Conservation (phyloP, 352 stramenopile species). For the Phytophthora gonapodyides region DNA sequence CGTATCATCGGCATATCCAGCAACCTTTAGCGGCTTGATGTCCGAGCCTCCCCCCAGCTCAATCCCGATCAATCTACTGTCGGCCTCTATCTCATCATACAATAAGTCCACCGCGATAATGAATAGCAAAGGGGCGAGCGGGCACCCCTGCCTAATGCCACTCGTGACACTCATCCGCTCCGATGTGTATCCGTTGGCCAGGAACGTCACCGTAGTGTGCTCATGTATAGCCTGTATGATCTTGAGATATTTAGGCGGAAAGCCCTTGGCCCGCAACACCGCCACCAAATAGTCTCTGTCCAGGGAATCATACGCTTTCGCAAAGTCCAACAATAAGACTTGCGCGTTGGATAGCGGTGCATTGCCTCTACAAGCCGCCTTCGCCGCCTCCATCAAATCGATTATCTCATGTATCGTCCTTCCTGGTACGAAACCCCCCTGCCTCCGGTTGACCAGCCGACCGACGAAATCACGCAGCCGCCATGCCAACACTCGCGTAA, state of each 20-base stretch:
- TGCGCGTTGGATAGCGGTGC: background rate
- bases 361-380: background rate
- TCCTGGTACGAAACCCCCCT: slow-evolving; percentile 4
- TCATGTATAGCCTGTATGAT: background rate
- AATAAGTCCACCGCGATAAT: too few species aligned
- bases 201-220: background rate
- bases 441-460: background rate
- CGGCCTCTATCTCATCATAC: too few species aligned
- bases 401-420: slow-evolving; percentile 13
- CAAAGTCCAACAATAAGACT: slow-evolving; percentile 9
- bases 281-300: background rate
- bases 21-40: too few species aligned
- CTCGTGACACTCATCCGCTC: too few species aligned
- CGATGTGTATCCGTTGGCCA: background rate
- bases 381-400: slow-evolving; percentile 6
- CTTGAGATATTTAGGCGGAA: background rate
- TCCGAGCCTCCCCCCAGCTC: too few species aligned
- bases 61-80: too few species aligned
- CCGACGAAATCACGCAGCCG: background rate
- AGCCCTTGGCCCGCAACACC: background rate
- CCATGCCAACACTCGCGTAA: slow-evolving; percentile 3
- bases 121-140: too few species aligned
- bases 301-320: slow-evolving; percentile 13
- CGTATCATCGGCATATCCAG: too few species aligned
- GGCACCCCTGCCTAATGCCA: too few species aligned